Evolutionary conservation across 2,329 filamentous ascomycete species (phyloP).

Genomic region (Rutstroemia sp.): DNA sequence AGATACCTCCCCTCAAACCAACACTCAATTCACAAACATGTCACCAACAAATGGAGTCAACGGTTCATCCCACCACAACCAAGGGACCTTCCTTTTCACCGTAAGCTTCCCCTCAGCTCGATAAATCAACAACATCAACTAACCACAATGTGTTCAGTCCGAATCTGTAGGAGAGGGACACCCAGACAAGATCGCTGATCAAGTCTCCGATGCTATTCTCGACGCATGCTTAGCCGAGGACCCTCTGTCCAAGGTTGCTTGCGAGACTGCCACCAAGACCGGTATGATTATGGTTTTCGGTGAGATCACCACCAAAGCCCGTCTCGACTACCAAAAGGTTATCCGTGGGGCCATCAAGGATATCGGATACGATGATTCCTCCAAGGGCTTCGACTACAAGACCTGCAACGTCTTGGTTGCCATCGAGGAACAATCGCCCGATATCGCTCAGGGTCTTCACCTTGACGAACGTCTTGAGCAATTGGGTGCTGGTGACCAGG

Average conservation of each 20-base stretch:
- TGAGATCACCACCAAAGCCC: constrained; percentile 96
- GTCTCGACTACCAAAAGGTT: constrained; percentile 95
- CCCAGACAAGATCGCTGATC: constrained; percentile 96
- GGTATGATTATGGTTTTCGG: constrained; percentile 99
- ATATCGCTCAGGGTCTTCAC: constrained; percentile 98
- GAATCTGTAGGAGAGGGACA: constrained; percentile 87
- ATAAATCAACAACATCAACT: constrained; percentile 7
- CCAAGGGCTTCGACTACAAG: constrained; percentile 99
- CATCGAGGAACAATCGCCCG: constrained; percentile 98
- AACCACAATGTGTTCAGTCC: constrained; percentile 42
- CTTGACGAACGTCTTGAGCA: constrained; percentile 96
- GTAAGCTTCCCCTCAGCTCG: constrained; percentile 35
- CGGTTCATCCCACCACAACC: constrained; percentile 42
- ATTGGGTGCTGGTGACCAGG: constrained; percentile 97
- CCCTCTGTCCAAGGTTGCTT: constrained; percentile 97
- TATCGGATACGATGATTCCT: constrained; percentile 95
- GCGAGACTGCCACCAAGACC: constrained; percentile 99
- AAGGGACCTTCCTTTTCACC: constrained; percentile 78
- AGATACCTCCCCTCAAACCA: constrained; percentile 47
- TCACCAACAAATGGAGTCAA: constrained; percentile 34
- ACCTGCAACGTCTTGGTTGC: constrained; percentile 97
- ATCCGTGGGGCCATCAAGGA: constrained; percentile 94
- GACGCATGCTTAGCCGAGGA: constrained; percentile 94
- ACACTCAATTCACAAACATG: constrained; percentile 62
- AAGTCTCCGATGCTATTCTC: constrained; percentile 96